These are phyloP conservation scores for Colletotrichum musae DNA, from an alignment of 2,329 filamentous ascomycete genomes.

Conservation along the genomic window DNA sequence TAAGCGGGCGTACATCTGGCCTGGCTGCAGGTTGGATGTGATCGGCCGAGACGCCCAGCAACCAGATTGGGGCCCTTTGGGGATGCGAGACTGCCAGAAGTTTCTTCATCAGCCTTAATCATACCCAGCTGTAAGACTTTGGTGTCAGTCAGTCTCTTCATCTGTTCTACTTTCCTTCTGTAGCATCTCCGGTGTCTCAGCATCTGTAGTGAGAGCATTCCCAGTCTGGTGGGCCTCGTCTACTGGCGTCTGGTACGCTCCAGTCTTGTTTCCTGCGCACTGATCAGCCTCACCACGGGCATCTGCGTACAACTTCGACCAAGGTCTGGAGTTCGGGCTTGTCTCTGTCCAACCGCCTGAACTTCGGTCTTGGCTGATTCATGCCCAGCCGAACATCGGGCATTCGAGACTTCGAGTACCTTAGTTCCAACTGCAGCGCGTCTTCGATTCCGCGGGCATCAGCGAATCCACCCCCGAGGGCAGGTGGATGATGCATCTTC, in stretches of 20 bases:
- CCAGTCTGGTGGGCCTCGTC: slow-evolving; percentile 10
- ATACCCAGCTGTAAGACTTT: slow-evolving; percentile 14
- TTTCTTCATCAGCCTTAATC: slow-evolving; percentile 36
- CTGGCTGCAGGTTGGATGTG: slow-evolving; percentile 22
- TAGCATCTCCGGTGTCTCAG: slow-evolving; percentile 29
- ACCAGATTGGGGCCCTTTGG: slow-evolving; percentile 4
- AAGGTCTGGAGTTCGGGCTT: slow-evolving; percentile 34
- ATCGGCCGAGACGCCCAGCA: slow-evolving; percentile 4
- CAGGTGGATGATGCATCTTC: slow-evolving; percentile 5
- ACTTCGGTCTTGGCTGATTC: slow-evolving; percentile 34
- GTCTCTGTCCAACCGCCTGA: slow-evolving; percentile 18
- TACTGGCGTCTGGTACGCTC: neutral
- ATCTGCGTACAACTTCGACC: slow-evolving; percentile 11
- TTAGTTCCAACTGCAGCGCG: neutral
- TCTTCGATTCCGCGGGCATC: neutral
- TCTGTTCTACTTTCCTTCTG: slow-evolving; percentile 9
- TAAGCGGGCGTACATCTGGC: neutral
- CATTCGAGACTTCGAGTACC: neutral
- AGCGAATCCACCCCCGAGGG: neutral
- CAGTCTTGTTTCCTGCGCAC: neutral
- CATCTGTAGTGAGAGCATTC: slow-evolving; percentile 2
- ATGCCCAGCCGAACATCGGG: slow-evolving; percentile 28
- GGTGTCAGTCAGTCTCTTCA: slow-evolving; percentile 10
- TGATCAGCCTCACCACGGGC: slow-evolving; percentile 30
- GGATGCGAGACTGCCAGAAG: slow-evolving; percentile 1